Conservation (phyloP, 306 rosid species). For the Cyamopsis tetragonoloba region DNA sequence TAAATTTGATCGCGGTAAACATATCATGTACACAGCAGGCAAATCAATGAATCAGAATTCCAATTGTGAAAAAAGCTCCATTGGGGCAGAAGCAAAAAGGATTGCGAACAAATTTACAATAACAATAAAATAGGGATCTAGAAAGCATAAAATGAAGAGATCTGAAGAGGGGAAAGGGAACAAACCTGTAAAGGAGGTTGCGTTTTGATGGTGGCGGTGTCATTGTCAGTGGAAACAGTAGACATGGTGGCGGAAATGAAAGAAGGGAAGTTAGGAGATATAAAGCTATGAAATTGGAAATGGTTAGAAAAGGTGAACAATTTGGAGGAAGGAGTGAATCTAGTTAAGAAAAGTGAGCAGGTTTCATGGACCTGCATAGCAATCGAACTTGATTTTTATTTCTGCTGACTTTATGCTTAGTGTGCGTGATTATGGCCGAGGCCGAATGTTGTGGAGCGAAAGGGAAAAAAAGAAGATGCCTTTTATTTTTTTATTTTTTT, state of each 20-base stretch:
- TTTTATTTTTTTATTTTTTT: neutral
- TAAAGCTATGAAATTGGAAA: neutral
- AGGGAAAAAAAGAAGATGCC: neutral
- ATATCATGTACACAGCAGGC: no score
- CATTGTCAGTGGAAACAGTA: constrained; percentile 44
- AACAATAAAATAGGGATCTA: neutral
- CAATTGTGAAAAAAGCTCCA: neutral
- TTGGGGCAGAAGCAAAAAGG: neutral
- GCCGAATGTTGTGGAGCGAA: neutral
- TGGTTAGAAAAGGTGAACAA: constrained; percentile 27
- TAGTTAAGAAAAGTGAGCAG: constrained; percentile 34
- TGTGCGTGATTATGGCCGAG: neutral
- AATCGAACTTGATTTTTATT: constrained; percentile 15
- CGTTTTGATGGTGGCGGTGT: constrained; percentile 25
- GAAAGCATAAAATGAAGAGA: neutral
- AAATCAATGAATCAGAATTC: neutral
- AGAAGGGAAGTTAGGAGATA: constrained; percentile 29
- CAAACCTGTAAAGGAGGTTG: constrained; percentile 58
- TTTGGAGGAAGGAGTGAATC: constrained; percentile 28
- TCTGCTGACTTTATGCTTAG: neutral
- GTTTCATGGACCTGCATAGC: constrained; percentile 35
- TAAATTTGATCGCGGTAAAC: neutral
- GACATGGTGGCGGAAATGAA: constrained; percentile 55
- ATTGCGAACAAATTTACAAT: neutral
- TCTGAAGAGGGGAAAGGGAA: neutral